Conservation (phyloP, 169 alveolate species). For the Plasmodium chabaudi region DNA sequence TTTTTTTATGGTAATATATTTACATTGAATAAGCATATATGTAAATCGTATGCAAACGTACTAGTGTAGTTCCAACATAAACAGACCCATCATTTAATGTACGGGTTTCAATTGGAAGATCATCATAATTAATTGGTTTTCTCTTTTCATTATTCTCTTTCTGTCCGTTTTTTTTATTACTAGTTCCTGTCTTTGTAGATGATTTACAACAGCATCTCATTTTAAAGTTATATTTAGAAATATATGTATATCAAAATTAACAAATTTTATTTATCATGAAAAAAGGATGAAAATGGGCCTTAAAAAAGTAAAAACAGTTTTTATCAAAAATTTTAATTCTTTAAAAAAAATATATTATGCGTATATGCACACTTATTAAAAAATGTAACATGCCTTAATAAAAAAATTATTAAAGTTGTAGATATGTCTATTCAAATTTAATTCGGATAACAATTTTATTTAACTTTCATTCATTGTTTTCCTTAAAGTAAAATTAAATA, state of each 20-base stretch:
- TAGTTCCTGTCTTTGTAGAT: constrained; percentile 16
- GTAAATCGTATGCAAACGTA: not conserved
- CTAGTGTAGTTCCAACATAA: constrained; percentile 51
- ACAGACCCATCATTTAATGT: constrained; percentile 54
- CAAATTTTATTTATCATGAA: not conserved
- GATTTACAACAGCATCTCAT: constrained; percentile 45
- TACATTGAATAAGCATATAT: not conserved
- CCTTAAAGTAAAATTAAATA: too few relatives aligned
- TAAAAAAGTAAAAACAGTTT: not conserved
- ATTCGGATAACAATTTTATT: too few relatives aligned
- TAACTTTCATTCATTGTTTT: too few relatives aligned
- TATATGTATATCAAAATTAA: not conserved
- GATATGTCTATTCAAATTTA: too few relatives aligned
- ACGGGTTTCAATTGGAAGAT: constrained; percentile 17
- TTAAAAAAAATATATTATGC: not conserved
- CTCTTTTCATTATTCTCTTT: not conserved
- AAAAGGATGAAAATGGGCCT: not conserved
- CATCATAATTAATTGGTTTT: not conserved
- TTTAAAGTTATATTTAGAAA: not conserved
- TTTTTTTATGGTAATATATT: not conserved
- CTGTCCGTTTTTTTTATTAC: not conserved
- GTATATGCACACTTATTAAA: not conserved
- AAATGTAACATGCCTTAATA: too few relatives aligned
- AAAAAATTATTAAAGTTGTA: too few relatives aligned
- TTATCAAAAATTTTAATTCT: not conserved